Evolutionary conservation across 345 rosid genomes (phyloP), one percentile per base, ranked within the genome.

Genomic region (Durio zibethinus): DNA sequence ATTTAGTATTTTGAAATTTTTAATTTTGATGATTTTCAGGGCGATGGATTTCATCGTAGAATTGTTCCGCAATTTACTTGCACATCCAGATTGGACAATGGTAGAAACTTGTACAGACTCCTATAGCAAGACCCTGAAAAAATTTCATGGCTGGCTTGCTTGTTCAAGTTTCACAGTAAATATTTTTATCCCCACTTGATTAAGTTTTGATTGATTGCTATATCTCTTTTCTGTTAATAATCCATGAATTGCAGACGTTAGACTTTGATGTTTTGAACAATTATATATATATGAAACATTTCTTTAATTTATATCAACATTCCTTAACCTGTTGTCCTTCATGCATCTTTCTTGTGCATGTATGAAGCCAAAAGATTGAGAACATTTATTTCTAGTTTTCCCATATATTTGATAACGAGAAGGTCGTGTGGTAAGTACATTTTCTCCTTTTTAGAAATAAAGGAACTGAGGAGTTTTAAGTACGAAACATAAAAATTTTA

Each of bases 11-110:
- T 48, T 50, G 16, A 47, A 25, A 56, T 36, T 10, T 38, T 48
- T 5, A 59, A 70, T 10, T 62, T 61, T 72, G 76, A 79, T 76
- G 29, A 40, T 77, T 78, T 82, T 43, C 87, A 95, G 99, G 77
- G 99, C 98, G 11, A 93, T 92, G 98, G 99, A 96, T 88, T 96
- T 91, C 89, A 82, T 93, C 63, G 89, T 91, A 82, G 94, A 93
- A 85, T 87, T 96, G 77, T 96, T 96, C 84, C 91, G 92, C 79
- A 89, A 91, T 86, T 89, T 96, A 77, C 85, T 92, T 80, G 72
- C 85, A 67, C 97, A 93, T 85, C 84, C 86, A 77, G 98, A 96
- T 69, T 92, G 97, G 99, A 78, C 97, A 42, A 96, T 96, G 99
- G 35, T 94, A 47, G 97, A 93, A 84, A 91, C 90, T 75, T 92